Base-by-base conservation (phyloP, 2,329 filamentous ascomycete genomes). In the Colletotrichum tabaci region DNA sequence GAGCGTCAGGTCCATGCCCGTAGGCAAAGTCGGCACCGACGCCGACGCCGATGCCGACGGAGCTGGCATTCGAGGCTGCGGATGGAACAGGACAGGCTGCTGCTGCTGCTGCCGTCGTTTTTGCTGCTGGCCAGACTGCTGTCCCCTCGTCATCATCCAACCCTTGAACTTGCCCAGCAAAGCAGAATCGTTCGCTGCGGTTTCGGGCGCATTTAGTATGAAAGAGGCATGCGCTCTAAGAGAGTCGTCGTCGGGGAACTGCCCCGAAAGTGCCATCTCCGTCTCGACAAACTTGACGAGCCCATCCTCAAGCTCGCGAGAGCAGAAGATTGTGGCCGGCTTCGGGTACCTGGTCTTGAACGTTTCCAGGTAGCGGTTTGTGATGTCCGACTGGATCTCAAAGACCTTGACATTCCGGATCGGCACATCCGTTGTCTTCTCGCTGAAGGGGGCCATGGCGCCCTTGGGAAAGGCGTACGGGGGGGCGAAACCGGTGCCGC, bases 261-360 rank as follows among this genome's bases (percentile, higher is more conserved):
- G 76, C 3, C 83, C 84, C 1, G 77, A 80, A 5, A 77, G 77
- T 7, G 78, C 74, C 8, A 86, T 75, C 71, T 85, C 79, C 2
- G 78, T 76, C 40, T 82, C 79, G 7, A 89, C 87, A 73, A 86
- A 89, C 21, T 84, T 82, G 13, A 82, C 77, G 16, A 91, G 80
- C 2, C 86, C 87, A n/a, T 77, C 80, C 77, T 91, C 89, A 26
- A 91, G 82, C 75, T 90, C 88, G 8, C 87, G 82, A 21, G 87
- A 89, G 78, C 87, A 90, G 77, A 91, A 91, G 0, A 91, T 83
- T 10, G 79, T 78, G 0, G 87, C 86, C 0, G 87, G 87, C 12
- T 84, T 83, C 16, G 82, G 80, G 69, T 84, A 85, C 7, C 84
- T 82, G 10, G 80, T 82, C 1, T 81, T 79, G 46, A 89, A 80